Base-by-base conservation (phyloP, 164 flowering plant genomes). In the Dillenia turbinata region DNA sequence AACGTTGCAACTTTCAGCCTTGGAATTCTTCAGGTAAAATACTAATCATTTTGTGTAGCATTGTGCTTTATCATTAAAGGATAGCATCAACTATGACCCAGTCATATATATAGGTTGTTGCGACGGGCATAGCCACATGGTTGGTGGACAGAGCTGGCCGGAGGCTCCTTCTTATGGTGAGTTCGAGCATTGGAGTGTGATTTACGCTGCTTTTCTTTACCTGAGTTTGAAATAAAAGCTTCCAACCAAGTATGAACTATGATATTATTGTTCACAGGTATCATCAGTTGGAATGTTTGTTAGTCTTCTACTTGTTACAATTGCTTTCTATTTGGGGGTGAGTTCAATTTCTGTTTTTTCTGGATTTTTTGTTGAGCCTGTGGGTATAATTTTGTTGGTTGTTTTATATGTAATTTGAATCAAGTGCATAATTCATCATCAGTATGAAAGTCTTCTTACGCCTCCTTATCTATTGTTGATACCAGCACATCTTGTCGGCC, bases 91-190 rank as follows among this genome's bases (percentile, higher is more conserved):
- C 40, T 33, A 0, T 33, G 40, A 22, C 5, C 26, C 15, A 54
- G 47, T 54, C 26, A 52, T 53, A 16, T 66, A 16, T 71, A 6
- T 69, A 92, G 98, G 97, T 93, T 51, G 55, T 87, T 61, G 91
- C 94, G 12, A 94, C 97, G 67, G 95, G 76, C 56, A 79, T 89
- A 66, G 65, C 96, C 50, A 81, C 91, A 33, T 91, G 91, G 96
- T 73, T 94, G 83, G 72, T 78, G 57, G 98, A 94, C 72, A 87
- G 70, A 83, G 70, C 95, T 22, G 98, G 98, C 13, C 97, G 98
- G 44, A 75, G 97, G 65, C 70, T 91, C 62, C 88, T 94, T 16
- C 92, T 94, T 59, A 86, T 79, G 47, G 98, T 90, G 75, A 79
- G 97, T 81, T 59, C 8, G 26, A 43, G 17, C 14, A 52, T 33